Base-by-base conservation (phyloP, 1,284 basidiomycete species). In the Rhodotorula sp. region DNA sequence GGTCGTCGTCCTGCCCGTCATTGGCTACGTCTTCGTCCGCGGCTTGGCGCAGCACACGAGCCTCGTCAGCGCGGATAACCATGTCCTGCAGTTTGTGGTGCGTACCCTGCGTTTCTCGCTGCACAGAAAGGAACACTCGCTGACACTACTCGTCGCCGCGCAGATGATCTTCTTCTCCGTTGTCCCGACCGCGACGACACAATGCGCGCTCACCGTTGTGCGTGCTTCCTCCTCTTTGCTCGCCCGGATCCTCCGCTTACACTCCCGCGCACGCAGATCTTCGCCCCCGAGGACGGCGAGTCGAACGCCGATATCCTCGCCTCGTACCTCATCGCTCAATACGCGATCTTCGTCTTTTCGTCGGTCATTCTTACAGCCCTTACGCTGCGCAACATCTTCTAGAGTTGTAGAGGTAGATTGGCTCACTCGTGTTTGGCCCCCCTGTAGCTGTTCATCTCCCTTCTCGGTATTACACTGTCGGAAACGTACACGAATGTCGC, bases 1-100 rank as follows among this genome's bases (percentile, higher is more conserved):
- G 80, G 81, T 91, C 84, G 77, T 91, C 2, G 64, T 93, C 17
- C 84, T 87, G 70, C 91, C 91, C 2, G 79, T 92, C 0, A 79
- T 94, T 22, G 90, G 90, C 0, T 86, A 90, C 57, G 80, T 87
- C 21, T 85, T 91, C 9, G 87, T 85, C 50, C 82, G 86, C 67
- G 87, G 84, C 5, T 80, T 91, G 41, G 79, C 79, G 1, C 66
- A 61, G 37, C 82, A 61, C 25, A 67, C 77, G 0, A 85, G 85
- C 4, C 58, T 91, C 10, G 86, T 91, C 48, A 78, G 84, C 27
- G 76, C 78, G 65, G 83, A 87, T 0, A 86, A 91, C 76, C 88
- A 87, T 66, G 87, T 90, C 0, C 78, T 91, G 44, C 84, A 85
- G 75, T 89, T 91, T 66, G 87, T 88, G 88, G 70, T 79, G 87